A percentile compares a stretch with the other conserved stretches of the same genome.
These are phyloP conservation scores for Kwoniella shivajii DNA, from an alignment of 1,284 basidiomycete genomes.

Conservation along the genomic window DNA sequence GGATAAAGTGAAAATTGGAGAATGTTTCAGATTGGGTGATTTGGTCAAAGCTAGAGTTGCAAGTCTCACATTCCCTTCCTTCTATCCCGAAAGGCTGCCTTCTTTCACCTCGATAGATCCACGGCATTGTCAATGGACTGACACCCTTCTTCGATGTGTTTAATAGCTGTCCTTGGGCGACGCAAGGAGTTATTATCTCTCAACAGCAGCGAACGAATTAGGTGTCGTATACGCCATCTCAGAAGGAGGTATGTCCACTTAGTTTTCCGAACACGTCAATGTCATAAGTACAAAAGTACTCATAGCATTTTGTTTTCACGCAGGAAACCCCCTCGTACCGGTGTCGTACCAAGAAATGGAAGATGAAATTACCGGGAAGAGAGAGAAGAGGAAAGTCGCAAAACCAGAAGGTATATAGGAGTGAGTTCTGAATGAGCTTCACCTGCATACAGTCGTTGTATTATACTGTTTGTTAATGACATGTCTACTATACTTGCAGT, in stretches of 20 bases:
- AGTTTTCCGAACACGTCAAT: neutral
- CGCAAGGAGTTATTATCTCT: slow-evolving; percentile 88
- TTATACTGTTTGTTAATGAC: no score
- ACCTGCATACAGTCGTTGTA: no score
- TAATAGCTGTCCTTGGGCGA: slow-evolving; percentile 94
- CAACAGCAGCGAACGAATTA: slow-evolving; percentile 89
- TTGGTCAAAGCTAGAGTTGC: slow-evolving; percentile 91
- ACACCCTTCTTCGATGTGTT: neutral
- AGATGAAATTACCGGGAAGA: slow-evolving; percentile 50
- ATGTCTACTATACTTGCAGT: no score
- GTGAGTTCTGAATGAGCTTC: no score
- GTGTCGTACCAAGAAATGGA: slow-evolving; percentile 56
- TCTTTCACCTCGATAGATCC: no score
- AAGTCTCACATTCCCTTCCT: no score
- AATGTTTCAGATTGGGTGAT: slow-evolving; percentile 95
- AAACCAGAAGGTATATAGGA: slow-evolving; percentile 50
- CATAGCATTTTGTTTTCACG: neutral
- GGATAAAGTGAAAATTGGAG: slow-evolving; percentile 87
- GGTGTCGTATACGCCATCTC: slow-evolving; percentile 60
- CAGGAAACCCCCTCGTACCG: slow-evolving; percentile 51
- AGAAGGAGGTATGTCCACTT: slow-evolving; percentile 43
- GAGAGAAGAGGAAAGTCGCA: slow-evolving; percentile 54
- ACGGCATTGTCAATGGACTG: no score
- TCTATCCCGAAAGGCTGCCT: no score
- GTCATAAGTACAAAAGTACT: no score